Percentiles rank a stretch among this genome's conserved stretches.
Conservation (phyloP, 345 rosid genomes). For the Eucalyptus tenuipes region DNA sequence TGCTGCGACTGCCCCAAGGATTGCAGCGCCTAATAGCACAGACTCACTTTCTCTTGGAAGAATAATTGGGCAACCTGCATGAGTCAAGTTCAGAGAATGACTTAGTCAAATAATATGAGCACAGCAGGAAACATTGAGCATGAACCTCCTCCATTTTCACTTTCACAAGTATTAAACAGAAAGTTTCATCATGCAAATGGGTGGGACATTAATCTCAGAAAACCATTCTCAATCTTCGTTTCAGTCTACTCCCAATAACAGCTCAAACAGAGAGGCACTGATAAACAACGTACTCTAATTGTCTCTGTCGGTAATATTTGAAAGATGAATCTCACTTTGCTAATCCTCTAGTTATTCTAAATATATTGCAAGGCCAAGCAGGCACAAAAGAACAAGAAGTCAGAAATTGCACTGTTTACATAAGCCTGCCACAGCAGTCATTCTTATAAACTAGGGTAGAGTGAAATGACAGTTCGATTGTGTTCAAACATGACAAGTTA, state of each 20-base stretch:
- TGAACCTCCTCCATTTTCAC: neutral
- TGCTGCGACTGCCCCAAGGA: constrained; percentile 84
- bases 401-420: neutral
- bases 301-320: neutral
- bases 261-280: neutral
- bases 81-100: neutral
- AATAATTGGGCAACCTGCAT: constrained; percentile 72
- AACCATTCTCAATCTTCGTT: neutral
- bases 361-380: neutral
- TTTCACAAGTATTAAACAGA: neutral
- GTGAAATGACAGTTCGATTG: neutral
- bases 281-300: neutral
- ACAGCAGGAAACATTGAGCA: neutral
- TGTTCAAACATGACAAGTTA: neutral
- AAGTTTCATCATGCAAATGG: neutral
- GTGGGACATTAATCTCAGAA: neutral
- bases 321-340: neutral
- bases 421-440: neutral
- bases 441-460: neutral
- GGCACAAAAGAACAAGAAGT: neutral
- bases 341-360: neutral
- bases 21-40: constrained; percentile 87
- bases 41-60: constrained; percentile 91
- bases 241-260: neutral
- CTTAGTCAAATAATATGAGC: neutral